Conservation (phyloP, 345 rosid species). For the Capsella bursapastoris region DNA sequence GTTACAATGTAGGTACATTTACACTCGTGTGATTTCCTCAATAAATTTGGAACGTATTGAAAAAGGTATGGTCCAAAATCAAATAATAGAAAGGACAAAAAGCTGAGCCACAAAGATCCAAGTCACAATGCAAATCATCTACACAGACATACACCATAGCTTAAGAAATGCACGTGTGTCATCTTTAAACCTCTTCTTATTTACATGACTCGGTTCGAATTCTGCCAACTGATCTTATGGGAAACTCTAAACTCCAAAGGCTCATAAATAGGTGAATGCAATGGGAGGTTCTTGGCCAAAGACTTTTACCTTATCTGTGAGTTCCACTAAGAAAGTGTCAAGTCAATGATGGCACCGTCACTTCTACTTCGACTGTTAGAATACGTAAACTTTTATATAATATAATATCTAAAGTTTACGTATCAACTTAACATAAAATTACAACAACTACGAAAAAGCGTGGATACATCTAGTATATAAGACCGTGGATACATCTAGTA, state of each 20-base stretch:
- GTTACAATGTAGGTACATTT: constrained; percentile 19
- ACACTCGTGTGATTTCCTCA: constrained; percentile 10
- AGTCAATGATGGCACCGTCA: too few species aligned
- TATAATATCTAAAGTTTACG: too few species aligned
- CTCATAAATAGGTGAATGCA: background rate
- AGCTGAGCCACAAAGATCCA: constrained; percentile 16
- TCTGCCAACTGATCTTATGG: background rate
- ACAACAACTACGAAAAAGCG: too few species aligned
- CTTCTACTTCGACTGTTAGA: too few species aligned
- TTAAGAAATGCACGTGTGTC: constrained; percentile 29
- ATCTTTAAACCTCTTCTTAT: background rate
- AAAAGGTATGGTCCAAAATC: constrained; percentile 32
- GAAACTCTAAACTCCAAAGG: background rate
- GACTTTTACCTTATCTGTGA: background rate
- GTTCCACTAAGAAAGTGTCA: too few species aligned
- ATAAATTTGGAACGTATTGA: constrained; percentile 9
- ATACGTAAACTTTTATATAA: too few species aligned
- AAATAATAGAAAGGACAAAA: constrained; percentile 1
- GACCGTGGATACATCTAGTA: too few species aligned
- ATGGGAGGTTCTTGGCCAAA: background rate
- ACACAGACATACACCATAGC: constrained; percentile 11
- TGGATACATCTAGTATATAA: too few species aligned
- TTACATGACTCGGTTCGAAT: background rate
- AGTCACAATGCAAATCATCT: constrained; percentile 6
- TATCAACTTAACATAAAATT: too few species aligned